Conservation (phyloP, 306 rosid species). For the Cercis canadensis region DNA sequence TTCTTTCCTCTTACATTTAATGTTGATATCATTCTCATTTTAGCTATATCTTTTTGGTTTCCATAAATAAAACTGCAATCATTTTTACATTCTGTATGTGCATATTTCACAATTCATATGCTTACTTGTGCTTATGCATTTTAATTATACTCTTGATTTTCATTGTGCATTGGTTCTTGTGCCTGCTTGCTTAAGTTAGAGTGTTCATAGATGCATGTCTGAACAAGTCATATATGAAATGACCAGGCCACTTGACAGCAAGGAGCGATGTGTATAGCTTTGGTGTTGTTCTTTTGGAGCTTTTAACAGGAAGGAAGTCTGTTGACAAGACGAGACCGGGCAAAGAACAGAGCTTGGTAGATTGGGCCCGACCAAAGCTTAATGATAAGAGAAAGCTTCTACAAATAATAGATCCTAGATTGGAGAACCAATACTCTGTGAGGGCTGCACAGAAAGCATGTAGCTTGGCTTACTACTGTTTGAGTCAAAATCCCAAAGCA, state of each 20-base stretch:
- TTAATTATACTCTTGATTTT: slow-evolving; percentile 4
- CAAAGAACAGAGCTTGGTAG: slow-evolving; percentile 96
- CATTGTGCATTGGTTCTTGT: slow-evolving; percentile 22
- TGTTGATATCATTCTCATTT: slow-evolving; percentile 25
- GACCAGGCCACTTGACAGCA: slow-evolving; percentile 94
- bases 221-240: slow-evolving; percentile 44
- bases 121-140: slow-evolving; percentile 24
- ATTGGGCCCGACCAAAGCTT: slow-evolving; percentile 99
- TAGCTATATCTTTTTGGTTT: background rate
- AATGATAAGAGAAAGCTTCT: slow-evolving; percentile 97
- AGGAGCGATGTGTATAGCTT: slow-evolving; percentile 98
- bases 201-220: slow-evolving; percentile 27
- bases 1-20: slow-evolving; percentile 10
- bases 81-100: slow-evolving; percentile 5
- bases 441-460: slow-evolving; percentile 99
- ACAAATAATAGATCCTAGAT: slow-evolving; percentile 90
- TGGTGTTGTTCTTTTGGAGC: slow-evolving; percentile 98
- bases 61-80: background rate
- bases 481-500: slow-evolving; percentile 99
- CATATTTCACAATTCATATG: slow-evolving; percentile 1
- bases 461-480: slow-evolving; percentile 97
- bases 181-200: slow-evolving; percentile 30
- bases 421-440: slow-evolving; percentile 92
- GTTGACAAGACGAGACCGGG: slow-evolving; percentile 97
- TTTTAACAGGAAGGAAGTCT: slow-evolving; percentile 89